Evolutionary conservation across 2,329 filamentous ascomycete genomes (phyloP).

Genomic region (Graphilbum sp.): DNA sequence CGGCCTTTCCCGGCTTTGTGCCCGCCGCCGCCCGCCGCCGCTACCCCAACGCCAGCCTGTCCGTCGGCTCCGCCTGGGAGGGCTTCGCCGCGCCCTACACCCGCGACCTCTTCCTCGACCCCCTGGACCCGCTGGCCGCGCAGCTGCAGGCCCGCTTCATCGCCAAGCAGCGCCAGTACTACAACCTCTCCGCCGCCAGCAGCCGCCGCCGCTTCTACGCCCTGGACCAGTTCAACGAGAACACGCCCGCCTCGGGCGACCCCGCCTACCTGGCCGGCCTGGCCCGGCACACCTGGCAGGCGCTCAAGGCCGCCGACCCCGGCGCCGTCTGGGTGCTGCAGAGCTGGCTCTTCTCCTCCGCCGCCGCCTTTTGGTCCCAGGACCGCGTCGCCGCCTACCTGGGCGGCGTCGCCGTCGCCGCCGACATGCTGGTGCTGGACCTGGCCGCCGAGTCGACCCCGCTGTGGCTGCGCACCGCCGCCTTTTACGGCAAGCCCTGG

Average conservation of each 20-base stretch:
- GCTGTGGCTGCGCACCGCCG: slow-evolving; percentile 32
- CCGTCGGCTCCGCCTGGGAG: slow-evolving; percentile 26
- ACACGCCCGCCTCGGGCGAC: slow-evolving; percentile 28
- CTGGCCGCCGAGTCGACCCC: slow-evolving; percentile 31
- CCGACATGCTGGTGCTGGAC: slow-evolving; percentile 33
- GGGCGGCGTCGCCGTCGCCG: slow-evolving; percentile 23
- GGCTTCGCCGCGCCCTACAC: slow-evolving; percentile 24
- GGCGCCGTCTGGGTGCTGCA: slow-evolving; percentile 35
- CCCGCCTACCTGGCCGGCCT: slow-evolving; percentile 24
- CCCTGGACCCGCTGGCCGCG: slow-evolving; percentile 25
- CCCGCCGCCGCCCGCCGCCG: slow-evolving; percentile 23
- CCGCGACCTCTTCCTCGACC: slow-evolving; percentile 30
- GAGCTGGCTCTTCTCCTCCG: slow-evolving; percentile 31
- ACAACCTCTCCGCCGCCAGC: too few relatives aligned
- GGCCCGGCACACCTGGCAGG: slow-evolving; percentile 24
- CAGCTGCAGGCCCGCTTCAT: slow-evolving; percentile 28
- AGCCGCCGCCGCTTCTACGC: slow-evolving; percentile 31
- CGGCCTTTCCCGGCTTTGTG: slow-evolving; percentile 33
- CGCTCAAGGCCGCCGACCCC: slow-evolving; percentile 29
- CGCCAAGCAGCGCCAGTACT: slow-evolving; percentile 25
- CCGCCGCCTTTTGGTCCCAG: slow-evolving; percentile 25
- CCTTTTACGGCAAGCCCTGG: slow-evolving; percentile 35
- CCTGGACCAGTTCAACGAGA: slow-evolving; percentile 37
- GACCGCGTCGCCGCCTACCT: slow-evolving; percentile 31
- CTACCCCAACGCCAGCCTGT: slow-evolving; percentile 24